Conservation (phyloP, 108 stramenopile genomes). For the Nitzschia sp. region DNA sequence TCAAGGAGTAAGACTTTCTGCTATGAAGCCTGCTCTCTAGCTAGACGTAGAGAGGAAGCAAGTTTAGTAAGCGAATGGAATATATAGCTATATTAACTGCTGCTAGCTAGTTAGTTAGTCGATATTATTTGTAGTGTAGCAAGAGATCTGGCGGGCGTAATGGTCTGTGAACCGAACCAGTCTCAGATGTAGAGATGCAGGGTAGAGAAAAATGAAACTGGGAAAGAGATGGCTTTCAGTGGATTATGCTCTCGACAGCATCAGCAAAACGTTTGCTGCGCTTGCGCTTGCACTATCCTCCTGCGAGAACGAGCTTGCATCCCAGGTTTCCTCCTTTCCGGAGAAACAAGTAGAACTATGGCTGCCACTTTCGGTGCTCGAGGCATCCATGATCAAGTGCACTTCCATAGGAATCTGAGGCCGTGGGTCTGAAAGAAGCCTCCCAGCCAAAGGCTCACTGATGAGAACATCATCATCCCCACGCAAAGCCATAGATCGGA, state of each 20-base stretch:
- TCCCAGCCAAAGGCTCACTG: neutral
- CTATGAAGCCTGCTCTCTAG: no score
- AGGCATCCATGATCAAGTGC: neutral
- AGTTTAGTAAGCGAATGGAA: no score
- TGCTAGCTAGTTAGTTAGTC: no score
- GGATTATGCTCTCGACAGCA: constrained; percentile 34
- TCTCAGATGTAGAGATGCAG: neutral
- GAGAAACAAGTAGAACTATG: neutral
- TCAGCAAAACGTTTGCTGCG: constrained; percentile 34
- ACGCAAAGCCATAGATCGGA: constrained; percentile 44
- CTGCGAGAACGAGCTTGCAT: neutral
- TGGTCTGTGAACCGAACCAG: no score
- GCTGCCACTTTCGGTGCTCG: neutral
- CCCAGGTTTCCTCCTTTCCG: neutral
- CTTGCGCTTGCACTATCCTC: constrained; percentile 10
- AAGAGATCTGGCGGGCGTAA: no score
- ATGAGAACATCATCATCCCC: constrained; percentile 19
- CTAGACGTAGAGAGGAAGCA: no score
- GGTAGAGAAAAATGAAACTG: neutral
- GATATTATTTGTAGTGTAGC: no score
- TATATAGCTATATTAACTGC: no score
- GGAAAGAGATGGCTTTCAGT: no score
- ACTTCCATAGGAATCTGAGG: neutral
- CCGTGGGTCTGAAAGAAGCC: neutral
- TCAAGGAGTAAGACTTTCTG: no score